Base-by-base conservation (phyloP, 2,329 filamentous ascomycete species). In the Penicillium sp. region DNA sequence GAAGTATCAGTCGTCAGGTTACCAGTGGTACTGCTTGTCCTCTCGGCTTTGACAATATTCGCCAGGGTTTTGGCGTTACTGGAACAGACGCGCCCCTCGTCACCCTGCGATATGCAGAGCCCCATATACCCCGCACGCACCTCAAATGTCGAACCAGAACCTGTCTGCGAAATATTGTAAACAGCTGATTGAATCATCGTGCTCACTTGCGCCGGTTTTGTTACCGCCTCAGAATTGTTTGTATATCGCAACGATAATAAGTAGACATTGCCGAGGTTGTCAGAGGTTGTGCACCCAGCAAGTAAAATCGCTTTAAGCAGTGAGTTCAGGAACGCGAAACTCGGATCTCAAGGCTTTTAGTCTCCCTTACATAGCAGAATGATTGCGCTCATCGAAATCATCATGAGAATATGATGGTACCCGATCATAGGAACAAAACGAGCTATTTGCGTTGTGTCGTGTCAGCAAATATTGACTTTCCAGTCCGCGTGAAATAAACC, bases 61-160 rank as follows among this genome's bases (percentile, higher is more conserved):
- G 55, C 54, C 46, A 62, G 31, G 10, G 19, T 46, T 5, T 45
- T 45, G 3, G 52, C 55, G 29, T 39, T 56, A 11, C 24, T 52
- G 4, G 58, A 58, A 24, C 57, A 60, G 11, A 60, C 37, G 3
- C 47, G 46, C 14, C 26, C 49, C 10, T 27, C 42, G 14, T 58
- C 31, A 26, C 21, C 47, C 7, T 54, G 52, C 26, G 31, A 35
- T 13, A 61, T 19, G 27, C 60, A 62, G 22, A 61, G 44, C 24
- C 60, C 60, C 55, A 61, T 61, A 22, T 60, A 61, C 3, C 52
- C 58, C 2, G 54, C 60, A 19, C 56, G 58, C 22, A 61, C 56
- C 29, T 61, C 55, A 6, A 58, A 26, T 9, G 37, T 57, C 8
- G 50, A 47, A 4, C 39, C 19, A 16, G 52, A 50, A n/a, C 46